phyloP scores from a whole-genome alignment of 106 monocot species.

The Cymbidium sinense region DNA sequence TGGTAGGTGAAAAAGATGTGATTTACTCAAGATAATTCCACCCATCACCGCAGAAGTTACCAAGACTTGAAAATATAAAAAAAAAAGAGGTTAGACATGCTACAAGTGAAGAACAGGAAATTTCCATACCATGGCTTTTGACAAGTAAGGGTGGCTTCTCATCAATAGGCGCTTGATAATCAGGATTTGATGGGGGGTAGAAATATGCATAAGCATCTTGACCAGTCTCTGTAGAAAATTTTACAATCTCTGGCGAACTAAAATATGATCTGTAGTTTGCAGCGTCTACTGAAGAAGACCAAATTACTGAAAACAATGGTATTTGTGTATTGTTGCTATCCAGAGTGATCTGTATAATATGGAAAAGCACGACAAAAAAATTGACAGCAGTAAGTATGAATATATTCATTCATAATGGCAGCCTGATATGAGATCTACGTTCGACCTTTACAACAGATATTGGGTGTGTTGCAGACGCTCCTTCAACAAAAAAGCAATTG shows the following conservation, averaged over 20 bases:
- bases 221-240: conserved; percentile 73
- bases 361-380: conserved; percentile 5
- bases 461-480: conserved; percentile 76
- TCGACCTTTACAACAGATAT: conserved; percentile 75
- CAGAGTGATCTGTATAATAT: conserved; percentile 49
- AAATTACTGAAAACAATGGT: conserved; percentile 39
- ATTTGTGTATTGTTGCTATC: conserved; percentile 33
- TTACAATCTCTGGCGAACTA: conserved; percentile 73
- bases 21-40: not conserved
- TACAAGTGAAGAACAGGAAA: not conserved
- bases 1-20: not conserved
- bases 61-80: too few species aligned
- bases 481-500: conserved; percentile 61
- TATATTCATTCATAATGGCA: not conserved
- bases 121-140: conserved; percentile 75
- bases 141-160: conserved; percentile 89
- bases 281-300: conserved; percentile 60
- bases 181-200: conserved; percentile 69
- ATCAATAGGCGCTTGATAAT: conserved; percentile 40
- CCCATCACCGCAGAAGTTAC: too few species aligned
- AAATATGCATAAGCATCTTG: conserved; percentile 86
- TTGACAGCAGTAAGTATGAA: not conserved
- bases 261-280: conserved; percentile 50
- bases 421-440: conserved; percentile 3
- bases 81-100: not conserved